phyloP scores from a whole-genome alignment of 192 early-diverging fungal species.

The Coemansia guatemalensis region DNA sequence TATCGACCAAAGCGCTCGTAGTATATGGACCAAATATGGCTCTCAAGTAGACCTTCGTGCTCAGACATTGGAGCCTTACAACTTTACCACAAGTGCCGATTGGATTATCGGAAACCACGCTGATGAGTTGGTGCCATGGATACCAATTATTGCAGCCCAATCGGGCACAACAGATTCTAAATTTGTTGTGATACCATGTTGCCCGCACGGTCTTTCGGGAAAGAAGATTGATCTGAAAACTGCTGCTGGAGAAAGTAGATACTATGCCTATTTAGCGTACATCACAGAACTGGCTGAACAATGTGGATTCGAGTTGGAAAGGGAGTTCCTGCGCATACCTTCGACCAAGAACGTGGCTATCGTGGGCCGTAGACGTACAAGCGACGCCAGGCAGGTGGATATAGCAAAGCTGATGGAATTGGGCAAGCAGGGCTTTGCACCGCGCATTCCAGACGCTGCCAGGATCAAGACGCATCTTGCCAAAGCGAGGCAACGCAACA shows the following conservation, averaged over 20 bases:
- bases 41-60: slow-evolving; percentile 48
- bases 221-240: slow-evolving; percentile 52
- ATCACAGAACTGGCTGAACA: slow-evolving; percentile 53
- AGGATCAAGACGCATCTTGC: slow-evolving; percentile 38
- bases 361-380: slow-evolving; percentile 55
- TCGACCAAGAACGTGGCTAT: slow-evolving; percentile 80
- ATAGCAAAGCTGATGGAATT: slow-evolving; percentile 7
- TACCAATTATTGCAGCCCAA: slow-evolving; percentile 71
- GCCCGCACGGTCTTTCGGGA: slow-evolving; percentile 74
- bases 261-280: slow-evolving; percentile 67
- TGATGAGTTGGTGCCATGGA: slow-evolving; percentile 85
- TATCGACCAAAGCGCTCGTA: slow-evolving; percentile 71
- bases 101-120: slow-evolving; percentile 92
- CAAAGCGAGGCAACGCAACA: slow-evolving; percentile 28
- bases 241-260: slow-evolving; percentile 59
- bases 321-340: slow-evolving; percentile 72
- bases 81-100: slow-evolving; percentile 30
- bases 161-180: slow-evolving; percentile 12
- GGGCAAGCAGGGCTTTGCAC: slow-evolving; percentile 23
- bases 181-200: slow-evolving; percentile 82
- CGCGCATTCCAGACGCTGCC: slow-evolving; percentile 42
- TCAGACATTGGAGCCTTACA: slow-evolving; percentile 56
- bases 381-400: neutral
- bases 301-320: slow-evolving; percentile 62
- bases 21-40: slow-evolving; percentile 70